Percentiles rank a stretch among this genome's conserved stretches.
Evolutionary conservation across 2,329 filamentous ascomycete species (phyloP).

Genomic region (Coleophoma crateriformis): DNA sequence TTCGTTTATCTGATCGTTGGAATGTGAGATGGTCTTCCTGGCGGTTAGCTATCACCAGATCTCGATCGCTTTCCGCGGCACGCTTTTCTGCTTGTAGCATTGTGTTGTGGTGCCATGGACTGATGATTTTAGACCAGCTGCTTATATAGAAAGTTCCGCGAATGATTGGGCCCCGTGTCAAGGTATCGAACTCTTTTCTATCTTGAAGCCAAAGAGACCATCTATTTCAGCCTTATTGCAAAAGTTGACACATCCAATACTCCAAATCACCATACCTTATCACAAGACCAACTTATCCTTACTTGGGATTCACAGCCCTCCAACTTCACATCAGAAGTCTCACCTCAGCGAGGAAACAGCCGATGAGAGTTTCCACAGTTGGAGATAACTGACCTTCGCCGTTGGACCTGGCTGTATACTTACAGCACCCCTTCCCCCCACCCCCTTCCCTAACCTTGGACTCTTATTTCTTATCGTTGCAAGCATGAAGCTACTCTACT

Average conservation of each 20-base stretch:
- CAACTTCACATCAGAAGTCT: background rate
- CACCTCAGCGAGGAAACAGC: background rate
- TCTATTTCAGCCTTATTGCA: background rate
- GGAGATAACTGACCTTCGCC: background rate
- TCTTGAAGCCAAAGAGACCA: background rate
- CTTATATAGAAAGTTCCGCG: background rate
- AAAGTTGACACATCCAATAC: conserved; percentile 1
- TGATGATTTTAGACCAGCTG: background rate
- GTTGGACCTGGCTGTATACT: background rate
- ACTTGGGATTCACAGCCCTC: background rate
- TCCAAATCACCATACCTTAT: background rate
- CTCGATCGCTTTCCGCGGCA: background rate
- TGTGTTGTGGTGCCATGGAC: background rate
- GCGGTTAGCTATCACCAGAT: too few relatives aligned
- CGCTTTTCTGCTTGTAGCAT: background rate
- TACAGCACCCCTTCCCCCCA: background rate
- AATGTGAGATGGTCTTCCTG: too few relatives aligned
- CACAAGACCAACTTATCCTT: background rate
- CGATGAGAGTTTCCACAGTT: background rate
- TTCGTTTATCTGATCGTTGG: too few relatives aligned
- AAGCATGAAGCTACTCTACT: conserved; percentile 6
- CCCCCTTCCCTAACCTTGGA: background rate
- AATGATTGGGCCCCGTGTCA: background rate
- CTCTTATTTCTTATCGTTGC: background rate
- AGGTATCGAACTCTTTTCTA: background rate